Conservation (phyloP, 176 grass and related monocot species). For the Triticum timopheevii region DNA sequence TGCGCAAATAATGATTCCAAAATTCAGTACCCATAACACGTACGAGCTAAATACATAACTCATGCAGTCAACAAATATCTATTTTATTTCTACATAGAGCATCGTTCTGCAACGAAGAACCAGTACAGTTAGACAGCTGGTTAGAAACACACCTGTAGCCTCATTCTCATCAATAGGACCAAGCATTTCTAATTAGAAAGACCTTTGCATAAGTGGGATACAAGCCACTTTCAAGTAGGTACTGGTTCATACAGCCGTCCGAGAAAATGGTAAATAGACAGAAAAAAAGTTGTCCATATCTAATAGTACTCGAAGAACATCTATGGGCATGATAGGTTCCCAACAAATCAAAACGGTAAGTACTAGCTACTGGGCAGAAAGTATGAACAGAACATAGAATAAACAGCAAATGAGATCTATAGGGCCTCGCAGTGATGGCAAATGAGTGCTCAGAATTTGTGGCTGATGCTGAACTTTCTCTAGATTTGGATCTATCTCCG, state of each 20-base stretch:
- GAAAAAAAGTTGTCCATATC: background rate
- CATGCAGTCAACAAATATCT: background rate
- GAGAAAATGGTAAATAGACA: background rate
- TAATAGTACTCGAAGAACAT: background rate
- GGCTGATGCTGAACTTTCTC: too few species aligned
- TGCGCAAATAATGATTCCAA: background rate
- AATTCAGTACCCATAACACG: background rate
- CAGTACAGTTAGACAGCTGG: background rate
- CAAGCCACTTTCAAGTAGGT: background rate
- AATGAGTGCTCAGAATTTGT: too few species aligned
- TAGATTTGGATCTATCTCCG: too few species aligned
- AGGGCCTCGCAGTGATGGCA: too few species aligned
- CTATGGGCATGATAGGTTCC: background rate
- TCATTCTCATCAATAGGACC: conserved; percentile 85
- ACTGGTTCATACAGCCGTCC: background rate
- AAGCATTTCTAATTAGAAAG: conserved; percentile 23
- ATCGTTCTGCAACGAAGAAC: background rate
- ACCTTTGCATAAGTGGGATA: background rate
- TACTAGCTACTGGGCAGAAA: background rate
- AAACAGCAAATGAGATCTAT: too few species aligned
- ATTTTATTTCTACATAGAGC: background rate
- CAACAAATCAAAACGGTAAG: background rate
- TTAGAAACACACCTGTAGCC: conserved; percentile 57
- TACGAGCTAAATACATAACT: background rate
- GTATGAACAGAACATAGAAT: background rate